Base-by-base conservation (phyloP, 768 basidiomycete genomes). In the Boletales sp. region DNA sequence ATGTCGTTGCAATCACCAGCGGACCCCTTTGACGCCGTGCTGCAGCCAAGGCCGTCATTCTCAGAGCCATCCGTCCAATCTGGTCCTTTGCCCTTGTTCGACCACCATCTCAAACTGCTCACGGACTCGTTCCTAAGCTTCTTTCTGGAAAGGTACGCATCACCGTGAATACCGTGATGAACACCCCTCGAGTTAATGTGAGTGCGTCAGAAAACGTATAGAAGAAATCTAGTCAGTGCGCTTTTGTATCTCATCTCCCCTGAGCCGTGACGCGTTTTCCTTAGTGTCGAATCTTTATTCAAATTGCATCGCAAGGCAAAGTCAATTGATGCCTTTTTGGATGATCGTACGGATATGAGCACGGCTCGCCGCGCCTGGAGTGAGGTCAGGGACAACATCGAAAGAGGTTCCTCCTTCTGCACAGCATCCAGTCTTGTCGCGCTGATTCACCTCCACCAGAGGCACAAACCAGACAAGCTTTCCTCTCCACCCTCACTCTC, bases 331-430 rank as follows among this genome's bases (percentile, higher is more conserved):
- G 65, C 74, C 34, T 79, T 72, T 49, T 66, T 93, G 31, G 89
- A 94, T 59, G 87, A 90, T 61, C 85, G 83, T 44, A 72, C 75
- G 35, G 82, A 88, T 49, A 64, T 80, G 46, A 82, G 70, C 54
- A 82, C 84, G 10, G 74, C 83, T 18, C 77, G 91, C 49, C 76
- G 74, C 49, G 90, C 83, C 18, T 96, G 93, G 93, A 70, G 71
- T 17, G 93, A 96, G 68, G 78, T 93, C 11, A 75, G 88, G 36
- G 93, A 95, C 62, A 92, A 86, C 59, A 71, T 92, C 21, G 90
- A 92, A 62, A 73, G 92, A 75, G 88, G 88, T 84, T 51, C 43
- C 74, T 63, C 44, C 30, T 11, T 19, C 17, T 28, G 6, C 37
- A 35, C 50, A 34, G 13, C 42, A 17, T 13, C 48, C 25, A 40